Conservation (phyloP, 2,329 filamentous ascomycete genomes). For the Colletotrichum sp. region DNA sequence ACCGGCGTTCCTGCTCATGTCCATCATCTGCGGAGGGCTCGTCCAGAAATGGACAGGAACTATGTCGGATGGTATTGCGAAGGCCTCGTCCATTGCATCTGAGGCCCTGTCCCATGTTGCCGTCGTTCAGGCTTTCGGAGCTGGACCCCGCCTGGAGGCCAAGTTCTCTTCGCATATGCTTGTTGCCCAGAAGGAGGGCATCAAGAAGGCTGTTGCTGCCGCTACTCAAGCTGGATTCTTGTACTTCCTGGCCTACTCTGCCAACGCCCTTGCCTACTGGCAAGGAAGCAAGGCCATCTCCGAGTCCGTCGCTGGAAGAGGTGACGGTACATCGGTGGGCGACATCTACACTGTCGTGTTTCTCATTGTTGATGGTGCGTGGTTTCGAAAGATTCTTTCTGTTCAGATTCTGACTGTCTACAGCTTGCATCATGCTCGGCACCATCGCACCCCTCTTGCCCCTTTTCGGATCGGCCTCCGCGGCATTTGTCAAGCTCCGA, state of each 20-base stretch:
- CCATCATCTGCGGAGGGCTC: conserved; percentile 54
- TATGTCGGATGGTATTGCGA: conserved; percentile 50
- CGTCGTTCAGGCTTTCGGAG: conserved; percentile 62
- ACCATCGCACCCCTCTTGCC: conserved; percentile 68
- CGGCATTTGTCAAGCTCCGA: conserved; percentile 62
- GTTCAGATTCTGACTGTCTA: conserved; percentile 35
- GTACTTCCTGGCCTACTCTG: conserved; percentile 72
- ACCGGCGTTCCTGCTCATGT: conserved; percentile 61
- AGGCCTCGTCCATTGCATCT: conserved; percentile 59
- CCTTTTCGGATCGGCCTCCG: conserved; percentile 62
- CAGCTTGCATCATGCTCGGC: conserved; percentile 65
- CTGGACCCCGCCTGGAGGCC: conserved; percentile 54
- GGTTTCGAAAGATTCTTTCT: conserved; percentile 27
- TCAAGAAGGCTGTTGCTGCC: conserved; percentile 62
- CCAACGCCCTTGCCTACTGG: conserved; percentile 73
- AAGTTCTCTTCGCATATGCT: conserved; percentile 60
- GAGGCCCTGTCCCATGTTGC: conserved; percentile 58
- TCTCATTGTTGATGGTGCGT: conserved; percentile 62
- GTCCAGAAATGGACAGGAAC: conserved; percentile 49
- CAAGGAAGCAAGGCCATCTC: conserved; percentile 63
- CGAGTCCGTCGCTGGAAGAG: conserved; percentile 37
- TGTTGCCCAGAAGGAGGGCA: conserved; percentile 53
- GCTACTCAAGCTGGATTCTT: conserved; percentile 65
- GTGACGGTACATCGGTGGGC: conserved; percentile 42
- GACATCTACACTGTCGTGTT: conserved; percentile 69